Conservation (phyloP, 352 stramenopile genomes). For the Phytophthora pseudosyringae region DNA sequence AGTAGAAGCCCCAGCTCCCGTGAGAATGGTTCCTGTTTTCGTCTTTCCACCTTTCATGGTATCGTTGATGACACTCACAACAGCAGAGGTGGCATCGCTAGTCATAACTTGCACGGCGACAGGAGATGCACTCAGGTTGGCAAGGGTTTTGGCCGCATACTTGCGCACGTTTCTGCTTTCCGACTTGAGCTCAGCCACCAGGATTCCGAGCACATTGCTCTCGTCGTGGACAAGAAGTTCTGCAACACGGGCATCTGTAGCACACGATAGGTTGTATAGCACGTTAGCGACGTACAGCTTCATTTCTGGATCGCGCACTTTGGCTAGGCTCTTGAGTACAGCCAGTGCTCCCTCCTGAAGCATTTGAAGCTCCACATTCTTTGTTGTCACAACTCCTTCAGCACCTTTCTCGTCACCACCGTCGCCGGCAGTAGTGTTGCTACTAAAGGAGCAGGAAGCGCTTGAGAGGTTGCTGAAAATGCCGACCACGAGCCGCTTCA, state of each 20-base stretch:
- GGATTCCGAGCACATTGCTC: conserved; percentile 68
- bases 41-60: conserved; percentile 70
- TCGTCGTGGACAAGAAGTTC: conserved; percentile 72
- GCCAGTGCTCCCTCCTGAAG: conserved; percentile 66
- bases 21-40: conserved; percentile 17
- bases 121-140: conserved; percentile 62
- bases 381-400: conserved; percentile 11
- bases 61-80: conserved; percentile 68
- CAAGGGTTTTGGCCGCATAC: conserved; percentile 69
- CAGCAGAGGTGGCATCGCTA: conserved; percentile 36
- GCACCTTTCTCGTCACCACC: conserved; percentile 1
- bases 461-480: conserved; percentile 81
- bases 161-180: conserved; percentile 71
- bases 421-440: not conserved
- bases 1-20: not conserved
- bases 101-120: conserved; percentile 73
- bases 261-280: conserved; percentile 83
- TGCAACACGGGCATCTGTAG: conserved; percentile 44
- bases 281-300: conserved; percentile 87
- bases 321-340: conserved; percentile 75
- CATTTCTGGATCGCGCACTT: conserved; percentile 80
- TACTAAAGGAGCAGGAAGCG: conserved; percentile 13
- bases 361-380: conserved; percentile 50
- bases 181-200: conserved; percentile 68
- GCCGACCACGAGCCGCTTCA: conserved; percentile 79